A percentile compares a stretch with the other conserved stretches of the same genome.
Conservation (phyloP, 345 rosid genomes). For the Stellera chamaejasme region DNA sequence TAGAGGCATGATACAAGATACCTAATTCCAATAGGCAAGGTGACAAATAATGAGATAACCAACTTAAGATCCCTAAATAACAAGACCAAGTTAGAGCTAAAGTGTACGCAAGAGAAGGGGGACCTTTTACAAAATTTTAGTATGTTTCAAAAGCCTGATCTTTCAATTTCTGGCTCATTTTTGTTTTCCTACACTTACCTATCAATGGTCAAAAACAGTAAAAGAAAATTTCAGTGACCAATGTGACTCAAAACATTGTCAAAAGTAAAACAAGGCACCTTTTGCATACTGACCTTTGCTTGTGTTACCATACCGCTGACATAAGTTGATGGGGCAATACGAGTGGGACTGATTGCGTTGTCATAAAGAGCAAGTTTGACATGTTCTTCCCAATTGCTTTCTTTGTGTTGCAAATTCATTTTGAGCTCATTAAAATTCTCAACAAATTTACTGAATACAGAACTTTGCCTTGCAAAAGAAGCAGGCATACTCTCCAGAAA, state of each 20-base stretch:
- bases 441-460: slow-evolving; percentile 28
- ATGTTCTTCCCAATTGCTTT: slow-evolving; percentile 36
- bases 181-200: neutral
- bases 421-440: slow-evolving; percentile 44
- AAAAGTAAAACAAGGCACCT: neutral
- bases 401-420: slow-evolving; percentile 38
- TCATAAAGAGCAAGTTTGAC: slow-evolving; percentile 33
- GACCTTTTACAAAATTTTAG: neutral
- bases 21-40: too few relatives aligned
- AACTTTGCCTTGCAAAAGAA: slow-evolving; percentile 45
- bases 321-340: slow-evolving; percentile 29
- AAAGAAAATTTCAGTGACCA: neutral
- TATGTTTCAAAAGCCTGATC: neutral
- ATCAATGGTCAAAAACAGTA: neutral
- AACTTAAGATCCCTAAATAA: too few relatives aligned
- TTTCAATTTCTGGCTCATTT: neutral
- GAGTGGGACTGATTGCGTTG: slow-evolving; percentile 24
- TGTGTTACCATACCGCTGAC: slow-evolving; percentile 30
- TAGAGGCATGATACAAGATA: too few relatives aligned
- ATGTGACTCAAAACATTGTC: neutral
- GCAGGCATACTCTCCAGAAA: slow-evolving; percentile 65
- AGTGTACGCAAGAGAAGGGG: too few relatives aligned
- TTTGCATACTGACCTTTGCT: slow-evolving; percentile 38
- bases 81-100: too few relatives aligned
- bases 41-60: too few relatives aligned